Evolutionary conservation across 2,329 filamentous ascomycete genomes (phyloP).

Genomic region (Fusarium aywerte): DNA sequence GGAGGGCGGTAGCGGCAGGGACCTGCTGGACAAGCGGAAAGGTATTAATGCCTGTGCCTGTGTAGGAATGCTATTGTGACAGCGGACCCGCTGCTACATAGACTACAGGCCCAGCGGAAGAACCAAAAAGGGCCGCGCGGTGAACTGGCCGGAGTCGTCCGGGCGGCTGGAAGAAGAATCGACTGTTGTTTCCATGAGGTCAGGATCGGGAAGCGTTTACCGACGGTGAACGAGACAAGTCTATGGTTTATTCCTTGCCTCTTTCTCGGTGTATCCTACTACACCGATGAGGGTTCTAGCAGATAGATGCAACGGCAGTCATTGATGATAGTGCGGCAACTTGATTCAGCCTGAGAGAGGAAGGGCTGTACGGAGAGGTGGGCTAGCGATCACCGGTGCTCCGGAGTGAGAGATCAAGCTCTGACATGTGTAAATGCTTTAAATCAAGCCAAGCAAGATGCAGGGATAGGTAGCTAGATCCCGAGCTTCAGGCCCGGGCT

Average conservation of each 20-base stretch:
- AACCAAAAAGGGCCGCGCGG: conserved; percentile 29
- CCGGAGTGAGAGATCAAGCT: neutral
- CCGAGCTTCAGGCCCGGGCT: conserved; percentile 11
- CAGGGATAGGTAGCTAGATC: conserved; percentile 6
- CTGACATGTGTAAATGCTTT: conserved; percentile 10
- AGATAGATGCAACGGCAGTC: neutral
- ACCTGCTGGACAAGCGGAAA: conserved; percentile 37
- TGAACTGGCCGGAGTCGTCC: conserved; percentile 41
- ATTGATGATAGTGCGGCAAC: neutral
- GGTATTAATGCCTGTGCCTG: neutral
- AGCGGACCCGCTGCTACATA: conserved; percentile 33
- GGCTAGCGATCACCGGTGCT: conserved; percentile 2
- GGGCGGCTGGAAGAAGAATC: conserved; percentile 27
- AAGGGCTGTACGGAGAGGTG: neutral
- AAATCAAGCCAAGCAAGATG: neutral
- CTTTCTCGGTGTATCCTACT: conserved; percentile 5
- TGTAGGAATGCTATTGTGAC: conserved; percentile 16
- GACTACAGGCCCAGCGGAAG: conserved; percentile 38
- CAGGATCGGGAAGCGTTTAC: conserved; percentile 17
- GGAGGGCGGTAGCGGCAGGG: conserved; percentile 27
- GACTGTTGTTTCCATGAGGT: conserved; percentile 12
- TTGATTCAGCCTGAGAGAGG: neutral
- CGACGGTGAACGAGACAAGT: conserved; percentile 14
- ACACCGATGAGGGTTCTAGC: neutral
- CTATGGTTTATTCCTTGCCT: conserved; percentile 15